Evolutionary conservation across 2,329 filamentous ascomycete species (phyloP), one percentile per base, ranked within the genome.

Genomic region (Beauveria bassiana): DNA sequence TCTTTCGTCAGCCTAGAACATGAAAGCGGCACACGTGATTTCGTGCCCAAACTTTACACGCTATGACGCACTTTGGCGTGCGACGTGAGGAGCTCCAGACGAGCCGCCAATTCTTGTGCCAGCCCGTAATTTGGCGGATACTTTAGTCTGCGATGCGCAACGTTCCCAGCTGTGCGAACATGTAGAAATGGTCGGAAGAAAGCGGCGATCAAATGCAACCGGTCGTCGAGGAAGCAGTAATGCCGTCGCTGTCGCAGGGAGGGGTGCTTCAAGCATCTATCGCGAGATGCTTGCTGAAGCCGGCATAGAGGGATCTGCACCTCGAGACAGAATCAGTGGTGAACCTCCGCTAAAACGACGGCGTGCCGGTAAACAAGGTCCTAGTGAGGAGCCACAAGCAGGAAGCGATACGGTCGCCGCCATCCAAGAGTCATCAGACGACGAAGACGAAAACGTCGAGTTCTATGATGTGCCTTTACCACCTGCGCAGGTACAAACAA

Each of bases 391-490:
- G 57, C 62, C 2, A 12, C 50, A 1, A 61, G n/a, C 55, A 52
- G n/a, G 52, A 61, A 26, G 52, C 55, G 18, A 58, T 51, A 3
- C 28, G 24, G 8, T 28, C 5, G 34, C 34, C n/a, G 18, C 7
- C 16, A 28, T 46, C 3, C 65, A 64, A 22, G 62, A 65, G 10
- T 59, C 61, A 3, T 65, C 67, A 0, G 67, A 70, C 6, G 68
- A 70, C 0, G 73, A 72, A 1, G 75, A 78, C 3, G 77, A 79
- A 3, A 72, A 74, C 14, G 61, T 79, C 24, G 75, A 80, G 49
- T 82, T 83, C 65, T 76, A 83, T 63, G 81, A 84, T 66, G 78
- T 83, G 1, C 65, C 70, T 4, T 66, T 82, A 3, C 81, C 81
- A 0, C 65, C 72, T 16, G 75, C 80, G 0, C 81, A 76, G 0